Evolutionary conservation across 306 rosid genomes (phyloP).

Genomic region (Pterocarpus macrocarpus): DNA sequence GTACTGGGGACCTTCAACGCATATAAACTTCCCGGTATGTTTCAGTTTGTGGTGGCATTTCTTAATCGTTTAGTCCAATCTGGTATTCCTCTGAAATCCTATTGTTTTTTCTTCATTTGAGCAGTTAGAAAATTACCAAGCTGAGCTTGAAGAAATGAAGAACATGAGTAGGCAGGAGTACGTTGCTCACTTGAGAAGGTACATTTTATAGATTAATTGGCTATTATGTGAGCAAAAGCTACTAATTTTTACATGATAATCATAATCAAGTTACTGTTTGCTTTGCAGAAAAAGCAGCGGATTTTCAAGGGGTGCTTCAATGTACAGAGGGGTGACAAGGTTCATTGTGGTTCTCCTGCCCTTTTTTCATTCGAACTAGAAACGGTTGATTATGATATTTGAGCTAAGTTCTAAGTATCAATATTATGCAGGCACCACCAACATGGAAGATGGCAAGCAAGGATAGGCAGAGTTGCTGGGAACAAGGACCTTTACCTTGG

Average conservation of each 20-base stretch:
- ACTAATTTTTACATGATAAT: neutral
- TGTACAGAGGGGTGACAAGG: constrained; percentile 99
- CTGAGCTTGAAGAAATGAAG: constrained; percentile 88
- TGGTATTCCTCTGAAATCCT: neutral
- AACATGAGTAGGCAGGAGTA: constrained; percentile 96
- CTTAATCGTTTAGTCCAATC: neutral
- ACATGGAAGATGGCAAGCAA: constrained; percentile 99
- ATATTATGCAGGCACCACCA: constrained; percentile 82
- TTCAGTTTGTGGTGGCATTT: neutral
- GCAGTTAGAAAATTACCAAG: constrained; percentile 81
- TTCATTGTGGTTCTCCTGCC: constrained; percentile 34
- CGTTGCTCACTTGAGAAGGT: constrained; percentile 97
- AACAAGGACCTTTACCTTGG: constrained; percentile 99
- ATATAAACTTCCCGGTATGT: constrained; percentile 85
- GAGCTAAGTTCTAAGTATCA: neutral
- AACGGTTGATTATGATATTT: neutral
- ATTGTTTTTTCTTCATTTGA: neutral
- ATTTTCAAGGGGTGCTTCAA: constrained; percentile 96
- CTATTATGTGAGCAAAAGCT: neutral
- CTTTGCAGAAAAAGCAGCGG: constrained; percentile 95
- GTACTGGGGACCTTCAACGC: constrained; percentile 97
- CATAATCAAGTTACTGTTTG: neutral
- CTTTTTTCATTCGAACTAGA: neutral
- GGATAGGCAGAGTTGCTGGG: constrained; percentile 99
- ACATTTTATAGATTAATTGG: neutral